A percentile compares a stretch with the other conserved stretches of the same genome.
phyloP scores from a whole-genome alignment of 83 land plant species.

The Isoetes engelmannii region DNA sequence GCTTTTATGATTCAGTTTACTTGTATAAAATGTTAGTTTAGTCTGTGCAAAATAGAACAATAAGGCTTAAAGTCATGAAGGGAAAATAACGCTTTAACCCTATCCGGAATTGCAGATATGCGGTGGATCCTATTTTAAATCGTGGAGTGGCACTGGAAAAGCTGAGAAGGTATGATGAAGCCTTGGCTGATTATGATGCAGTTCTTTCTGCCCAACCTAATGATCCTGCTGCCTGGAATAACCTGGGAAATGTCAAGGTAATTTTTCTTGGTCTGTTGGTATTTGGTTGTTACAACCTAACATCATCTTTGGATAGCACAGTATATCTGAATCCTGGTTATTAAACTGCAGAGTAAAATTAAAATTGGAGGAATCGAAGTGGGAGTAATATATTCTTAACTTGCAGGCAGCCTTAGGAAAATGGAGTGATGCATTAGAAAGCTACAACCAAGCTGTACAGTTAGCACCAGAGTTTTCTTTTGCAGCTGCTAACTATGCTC shows the following conservation, averaged over 20 bases:
- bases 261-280: neutral
- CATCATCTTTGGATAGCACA: too few species aligned
- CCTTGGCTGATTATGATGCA: slow-evolving; percentile 34
- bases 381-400: too few species aligned
- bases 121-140: slow-evolving; percentile 39
- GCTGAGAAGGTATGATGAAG: slow-evolving; percentile 31
- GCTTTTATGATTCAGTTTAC: too few species aligned
- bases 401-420: slow-evolving; percentile 28
- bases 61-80: too few species aligned
- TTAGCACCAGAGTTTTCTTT: slow-evolving; percentile 38
- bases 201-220: slow-evolving; percentile 35
- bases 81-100: too few species aligned
- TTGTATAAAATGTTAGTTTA: too few species aligned
- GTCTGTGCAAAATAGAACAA: too few species aligned
- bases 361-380: too few species aligned
- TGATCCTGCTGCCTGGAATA: slow-evolving; percentile 47
- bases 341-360: too few species aligned
- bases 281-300: neutral
- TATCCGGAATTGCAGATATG: slow-evolving; percentile 21
- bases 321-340: too few species aligned
- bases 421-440: slow-evolving; percentile 30
- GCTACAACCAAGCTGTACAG: slow-evolving; percentile 30
- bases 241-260: slow-evolving; percentile 40
- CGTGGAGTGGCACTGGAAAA: slow-evolving; percentile 41
- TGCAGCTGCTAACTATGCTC: slow-evolving; percentile 44